Evolutionary conservation across 768 basidiomycete species (phyloP), one percentile per base, ranked within the genome.

Genomic region (Termitomyces sp.): DNA sequence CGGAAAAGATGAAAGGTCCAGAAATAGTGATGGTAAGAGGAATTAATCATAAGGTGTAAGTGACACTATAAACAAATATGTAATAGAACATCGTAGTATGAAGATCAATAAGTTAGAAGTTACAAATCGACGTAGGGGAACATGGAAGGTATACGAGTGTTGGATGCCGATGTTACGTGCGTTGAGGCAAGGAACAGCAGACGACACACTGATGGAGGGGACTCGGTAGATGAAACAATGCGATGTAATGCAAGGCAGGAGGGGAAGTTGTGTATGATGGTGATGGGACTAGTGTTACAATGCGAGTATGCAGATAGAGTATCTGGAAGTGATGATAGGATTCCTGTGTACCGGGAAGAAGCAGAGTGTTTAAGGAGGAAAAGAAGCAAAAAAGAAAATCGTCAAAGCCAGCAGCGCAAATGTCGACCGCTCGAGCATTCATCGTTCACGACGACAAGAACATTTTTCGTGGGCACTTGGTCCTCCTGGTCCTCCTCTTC

Each of bases 401-500:
- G 24, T 63, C 57, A 66, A 35, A 53, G 52, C 46, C 56, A 50
- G 53, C 53, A 54, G 33, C 57, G 57, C 44, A 63, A 59, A 38
- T 52, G 53, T 44, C 15, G 55, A 15, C 50, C 55, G 9, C 48
- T 57, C 13, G 45, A 55, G 52, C 28, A 24, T 32, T 55, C 64
- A 15, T 58, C 59, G 22, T 69, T 69, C 38, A 66, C 60, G 22
- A 69, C 63, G 15, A 66, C 48, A 11, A 67, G 58, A 35, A 64
- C 55, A 35, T 64, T 63, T 38, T 42, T 45, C 13, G 28, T n/a
- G 8, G 50, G 32, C 18, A 38, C 68, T 7, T 68, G 61, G 2
- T 70, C 60, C 7, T 63, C 65, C 8, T 66, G 68, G 16, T 66
- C 70, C 0, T 66, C 59, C 20, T 67, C 65, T 11, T 63, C 66